These are phyloP conservation scores for Davidsoniella virescens DNA, from an alignment of 2,329 filamentous ascomycete genomes.

Conservation along the genomic window DNA sequence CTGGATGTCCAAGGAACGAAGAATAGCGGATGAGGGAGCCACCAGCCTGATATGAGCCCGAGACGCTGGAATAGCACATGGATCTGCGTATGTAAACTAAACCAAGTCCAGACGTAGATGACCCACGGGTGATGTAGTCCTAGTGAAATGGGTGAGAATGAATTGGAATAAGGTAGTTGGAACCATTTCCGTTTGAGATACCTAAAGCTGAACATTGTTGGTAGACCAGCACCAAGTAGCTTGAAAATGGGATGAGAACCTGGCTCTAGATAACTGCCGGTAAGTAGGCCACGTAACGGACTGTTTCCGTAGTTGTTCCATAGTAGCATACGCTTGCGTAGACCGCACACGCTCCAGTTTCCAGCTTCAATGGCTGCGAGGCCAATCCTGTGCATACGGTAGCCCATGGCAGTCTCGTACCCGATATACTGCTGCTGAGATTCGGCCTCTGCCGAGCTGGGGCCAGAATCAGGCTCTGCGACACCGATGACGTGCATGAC, in stretches of 20 bases:
- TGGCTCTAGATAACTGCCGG: conserved; percentile 19
- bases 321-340: conserved; percentile 39
- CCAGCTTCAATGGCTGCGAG: conserved; percentile 26
- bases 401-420: conserved; percentile 32
- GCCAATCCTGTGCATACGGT: conserved; percentile 21
- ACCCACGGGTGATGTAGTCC: conserved; percentile 4
- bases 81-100: conserved; percentile 29
- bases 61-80: conserved; percentile 37
- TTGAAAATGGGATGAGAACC: conserved; percentile 20
- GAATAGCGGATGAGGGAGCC: conserved; percentile 30
- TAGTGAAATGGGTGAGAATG: conserved; percentile 1
- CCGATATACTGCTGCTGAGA: conserved; percentile 24
- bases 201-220: conserved; percentile 22
- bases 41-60: conserved; percentile 26
- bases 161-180: neutral
- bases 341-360: conserved; percentile 35
- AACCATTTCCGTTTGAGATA: conserved; percentile 6
- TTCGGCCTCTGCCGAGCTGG: conserved; percentile 24
- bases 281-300: conserved; percentile 29
- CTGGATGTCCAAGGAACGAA: conserved; percentile 37
- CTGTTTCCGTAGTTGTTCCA: conserved; percentile 26
- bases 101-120: conserved; percentile 8
- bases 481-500: conserved; percentile 48
- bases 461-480: conserved; percentile 37
- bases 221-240: conserved; percentile 25